Conservation (phyloP, 768 basidiomycete species). For the Boletellus ananiceps region DNA sequence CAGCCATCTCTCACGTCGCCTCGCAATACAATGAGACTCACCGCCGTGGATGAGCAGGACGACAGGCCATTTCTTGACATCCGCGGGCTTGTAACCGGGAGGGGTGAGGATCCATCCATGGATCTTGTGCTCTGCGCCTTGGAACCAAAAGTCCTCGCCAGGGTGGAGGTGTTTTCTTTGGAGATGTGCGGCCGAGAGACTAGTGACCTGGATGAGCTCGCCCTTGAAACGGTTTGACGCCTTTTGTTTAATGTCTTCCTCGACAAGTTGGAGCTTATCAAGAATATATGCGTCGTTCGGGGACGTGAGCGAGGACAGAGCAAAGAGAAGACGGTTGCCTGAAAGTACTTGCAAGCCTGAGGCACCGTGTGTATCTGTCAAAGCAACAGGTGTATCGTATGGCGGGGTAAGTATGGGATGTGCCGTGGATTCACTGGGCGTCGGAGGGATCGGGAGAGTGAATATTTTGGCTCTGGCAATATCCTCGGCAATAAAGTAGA, state of each 20-base stretch:
- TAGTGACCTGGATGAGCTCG: slow-evolving; percentile 55
- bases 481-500: slow-evolving; percentile 78
- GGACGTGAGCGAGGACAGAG: slow-evolving; percentile 65
- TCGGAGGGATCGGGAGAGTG: slow-evolving; percentile 60
- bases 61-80: slow-evolving; percentile 72
- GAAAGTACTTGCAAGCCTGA: slow-evolving; percentile 60
- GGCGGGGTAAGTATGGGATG: slow-evolving; percentile 40
- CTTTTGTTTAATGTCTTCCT: slow-evolving; percentile 37
- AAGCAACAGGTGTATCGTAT: slow-evolving; percentile 49
- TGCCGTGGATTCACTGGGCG: slow-evolving; percentile 50
- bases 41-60: slow-evolving; percentile 82
- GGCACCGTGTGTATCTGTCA: slow-evolving; percentile 56
- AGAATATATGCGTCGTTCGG: slow-evolving; percentile 80
- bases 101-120: slow-evolving; percentile 88
- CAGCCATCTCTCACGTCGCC: background rate
- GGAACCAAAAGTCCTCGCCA: slow-evolving; percentile 87
- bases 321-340: slow-evolving; percentile 61
- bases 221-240: slow-evolving; percentile 23
- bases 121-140: slow-evolving; percentile 71
- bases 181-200: slow-evolving; percentile 54
- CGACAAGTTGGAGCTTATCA: slow-evolving; percentile 41
- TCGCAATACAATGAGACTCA: slow-evolving; percentile 12
- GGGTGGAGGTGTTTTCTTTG: slow-evolving; percentile 51
- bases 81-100: slow-evolving; percentile 61
- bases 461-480: slow-evolving; percentile 74